Base-by-base conservation (phyloP, 2,329 filamentous ascomycete species). In the Dactylellina haptotyla region DNA sequence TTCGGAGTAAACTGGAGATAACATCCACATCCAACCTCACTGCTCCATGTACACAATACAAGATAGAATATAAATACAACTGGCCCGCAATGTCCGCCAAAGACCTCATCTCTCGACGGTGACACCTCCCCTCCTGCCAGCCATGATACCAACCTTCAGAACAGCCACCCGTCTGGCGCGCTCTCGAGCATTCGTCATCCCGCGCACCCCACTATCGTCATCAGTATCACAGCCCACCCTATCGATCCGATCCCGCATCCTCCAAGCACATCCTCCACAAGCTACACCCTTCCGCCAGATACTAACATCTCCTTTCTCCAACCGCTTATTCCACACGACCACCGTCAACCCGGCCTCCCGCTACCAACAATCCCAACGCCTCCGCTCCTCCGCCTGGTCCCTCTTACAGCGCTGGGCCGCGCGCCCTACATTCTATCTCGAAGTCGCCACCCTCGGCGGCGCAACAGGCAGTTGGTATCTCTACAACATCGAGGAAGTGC, bases 401-500 rank as follows among this genome's bases (percentile, higher is more conserved):
- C 34, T 46, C 30, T 43, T 73, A 26, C 26, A 25, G 28, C 69
- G 69, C n/a, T 73, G 69, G 69, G 37, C 61, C 30, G 26, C 69
- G 53, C 69, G 69, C 8, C 69, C 69, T 5, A 62, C 61, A 26
- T 73, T 73, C 61, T 53, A 61, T 48, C 16, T 61, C 61, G 69
- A 73, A 57, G 54, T 56, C 61, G 61, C 54, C 14, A 41, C 20
- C 12, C 61, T 73, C 3, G 69, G 69, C 48, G 71, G 46, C 50
- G 30, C 66, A 8, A 32, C 45, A 14, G 81, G 80, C 18, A 80
- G 79, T 6, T 88, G 92, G 79, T 93, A 92, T 82, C 83, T 88
- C 63, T 84, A 82, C 79, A 89, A 93, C 79, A 82, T 91, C 45
- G 89, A 94, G 80, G 86, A 86, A 34, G 90, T 93, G 10, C 90